Percentiles rank a stretch among this genome's conserved stretches.
Conservation (phyloP, 192 early-diverging fungal species). For the Podila verticillata region DNA sequence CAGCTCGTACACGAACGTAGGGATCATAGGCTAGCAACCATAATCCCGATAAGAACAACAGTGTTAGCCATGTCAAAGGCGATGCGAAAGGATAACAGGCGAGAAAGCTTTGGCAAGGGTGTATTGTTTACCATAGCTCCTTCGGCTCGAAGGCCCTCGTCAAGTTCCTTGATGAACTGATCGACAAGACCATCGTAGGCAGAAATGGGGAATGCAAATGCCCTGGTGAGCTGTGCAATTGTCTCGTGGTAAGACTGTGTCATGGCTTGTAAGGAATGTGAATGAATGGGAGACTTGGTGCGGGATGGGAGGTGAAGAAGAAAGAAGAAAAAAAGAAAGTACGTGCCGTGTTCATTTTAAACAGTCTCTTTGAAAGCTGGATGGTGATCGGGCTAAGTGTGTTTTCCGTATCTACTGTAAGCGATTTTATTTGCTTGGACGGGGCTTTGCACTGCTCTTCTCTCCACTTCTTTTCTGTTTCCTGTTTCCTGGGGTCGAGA, state of each 20-base stretch:
- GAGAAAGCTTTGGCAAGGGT: no score
- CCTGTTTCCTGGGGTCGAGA: no score
- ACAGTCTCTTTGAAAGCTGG: background rate
- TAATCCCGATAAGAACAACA: background rate
- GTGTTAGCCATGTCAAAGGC: background rate
- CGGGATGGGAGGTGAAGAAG: background rate
- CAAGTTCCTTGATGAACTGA: slow-evolving; percentile 35
- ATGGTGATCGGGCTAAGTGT: background rate
- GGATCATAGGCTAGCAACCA: slow-evolving; percentile 76
- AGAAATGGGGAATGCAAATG: slow-evolving; percentile 37
- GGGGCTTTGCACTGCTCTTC: no score
- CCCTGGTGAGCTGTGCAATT: slow-evolving; percentile 24
- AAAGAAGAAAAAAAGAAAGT: background rate
- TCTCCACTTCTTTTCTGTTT: no score
- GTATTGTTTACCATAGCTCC: slow-evolving; percentile 17
- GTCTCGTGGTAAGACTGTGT: slow-evolving; percentile 6
- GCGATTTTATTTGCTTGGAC: background rate
- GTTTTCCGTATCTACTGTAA: background rate
- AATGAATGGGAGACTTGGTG: background rate
- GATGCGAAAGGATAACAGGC: background rate
- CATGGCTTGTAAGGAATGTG: slow-evolving; percentile 6
- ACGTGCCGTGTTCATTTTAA: background rate
- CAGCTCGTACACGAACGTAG: slow-evolving; percentile 81
- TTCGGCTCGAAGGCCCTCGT: slow-evolving; percentile 24
- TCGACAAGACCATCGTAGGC: slow-evolving; percentile 36